These are phyloP conservation scores for Mycosphaerella sp. DNA, from an alignment of 2,329 filamentous ascomycete genomes.

Conservation along the genomic window DNA sequence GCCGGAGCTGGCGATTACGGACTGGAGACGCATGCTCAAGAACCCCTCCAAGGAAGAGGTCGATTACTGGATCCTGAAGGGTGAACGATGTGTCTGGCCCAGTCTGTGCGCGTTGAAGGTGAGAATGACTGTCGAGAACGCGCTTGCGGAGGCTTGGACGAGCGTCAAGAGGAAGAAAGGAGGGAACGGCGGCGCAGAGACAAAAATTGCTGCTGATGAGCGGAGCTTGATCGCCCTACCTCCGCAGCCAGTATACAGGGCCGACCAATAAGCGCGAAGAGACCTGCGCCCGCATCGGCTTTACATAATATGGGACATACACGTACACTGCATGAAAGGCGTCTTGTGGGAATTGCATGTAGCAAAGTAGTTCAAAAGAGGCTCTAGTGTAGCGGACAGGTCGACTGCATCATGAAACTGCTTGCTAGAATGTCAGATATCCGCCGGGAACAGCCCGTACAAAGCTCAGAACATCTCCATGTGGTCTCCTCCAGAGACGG, in stretches of 20 bases:
- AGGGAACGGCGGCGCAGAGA: neutral
- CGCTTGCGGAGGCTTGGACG: constrained; percentile 80
- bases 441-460: too few relatives aligned
- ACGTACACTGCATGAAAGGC: too few relatives aligned
- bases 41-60: constrained; percentile 69
- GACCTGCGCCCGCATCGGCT: too few relatives aligned
- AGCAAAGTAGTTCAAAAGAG: too few relatives aligned
- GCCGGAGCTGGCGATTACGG: constrained; percentile 64
- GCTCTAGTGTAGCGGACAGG: too few relatives aligned
- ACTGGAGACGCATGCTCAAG: constrained; percentile 75
- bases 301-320: too few relatives aligned
- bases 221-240: constrained; percentile 3
- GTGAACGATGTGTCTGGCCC: constrained; percentile 87
- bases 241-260: constrained; percentile 5
- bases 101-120: constrained; percentile 75
- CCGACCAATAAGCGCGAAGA: neutral
- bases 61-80: constrained; percentile 77
- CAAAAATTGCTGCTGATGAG: neutral
- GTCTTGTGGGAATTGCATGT: too few relatives aligned
- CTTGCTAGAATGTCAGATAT: too few relatives aligned
- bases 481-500: constrained; percentile 49
- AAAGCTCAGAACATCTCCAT: constrained; percentile 29
- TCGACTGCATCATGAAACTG: too few relatives aligned
- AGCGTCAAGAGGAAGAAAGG: neutral
- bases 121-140: constrained; percentile 75